Evolutionary conservation across 345 rosid genomes (phyloP).

Genomic region (Moringa oleifera): DNA sequence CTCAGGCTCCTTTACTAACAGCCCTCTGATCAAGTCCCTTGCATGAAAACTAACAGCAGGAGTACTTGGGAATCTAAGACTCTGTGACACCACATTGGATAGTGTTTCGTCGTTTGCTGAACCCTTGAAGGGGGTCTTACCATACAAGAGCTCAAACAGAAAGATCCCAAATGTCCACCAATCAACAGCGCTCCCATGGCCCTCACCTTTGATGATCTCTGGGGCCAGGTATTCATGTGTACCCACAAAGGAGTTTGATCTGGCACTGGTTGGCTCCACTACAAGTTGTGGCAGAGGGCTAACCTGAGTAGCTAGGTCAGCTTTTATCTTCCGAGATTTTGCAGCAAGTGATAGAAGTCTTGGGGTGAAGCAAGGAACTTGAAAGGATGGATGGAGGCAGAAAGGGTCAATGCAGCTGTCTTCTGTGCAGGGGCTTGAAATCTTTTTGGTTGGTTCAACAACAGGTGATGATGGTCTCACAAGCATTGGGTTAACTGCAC

Average conservation of each 20-base stretch:
- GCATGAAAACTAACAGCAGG: constrained; percentile 59
- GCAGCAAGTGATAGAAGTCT: constrained; percentile 54
- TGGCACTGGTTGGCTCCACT: constrained; percentile 70
- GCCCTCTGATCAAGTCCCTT: constrained; percentile 61
- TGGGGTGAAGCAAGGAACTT: constrained; percentile 78
- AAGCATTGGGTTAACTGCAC: constrained; percentile 45
- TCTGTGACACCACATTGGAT: constrained; percentile 53
- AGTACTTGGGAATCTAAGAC: constrained; percentile 56
- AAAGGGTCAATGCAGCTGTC: constrained; percentile 74
- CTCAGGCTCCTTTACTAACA: constrained; percentile 63
- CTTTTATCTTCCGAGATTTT: constrained; percentile 52
- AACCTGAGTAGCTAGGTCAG: constrained; percentile 51
- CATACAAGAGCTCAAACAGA: constrained; percentile 60
- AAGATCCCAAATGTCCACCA: constrained; percentile 89
- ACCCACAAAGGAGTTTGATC: constrained; percentile 82
- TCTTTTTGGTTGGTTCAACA: constrained; percentile 35
- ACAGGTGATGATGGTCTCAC: constrained; percentile 43
- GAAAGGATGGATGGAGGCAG: constrained; percentile 75
- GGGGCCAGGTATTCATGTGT: constrained; percentile 80
- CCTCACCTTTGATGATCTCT: constrained; percentile 74
- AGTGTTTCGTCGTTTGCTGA: constrained; percentile 60
- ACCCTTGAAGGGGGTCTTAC: constrained; percentile 75
- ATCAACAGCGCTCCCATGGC: constrained; percentile 78
- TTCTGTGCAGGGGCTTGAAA: constrained; percentile 62
- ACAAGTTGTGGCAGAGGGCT: constrained; percentile 67